Evolutionary conservation across 495 filamentous ascomycete species (phyloP).

Genomic region (Extremus antarcticus): DNA sequence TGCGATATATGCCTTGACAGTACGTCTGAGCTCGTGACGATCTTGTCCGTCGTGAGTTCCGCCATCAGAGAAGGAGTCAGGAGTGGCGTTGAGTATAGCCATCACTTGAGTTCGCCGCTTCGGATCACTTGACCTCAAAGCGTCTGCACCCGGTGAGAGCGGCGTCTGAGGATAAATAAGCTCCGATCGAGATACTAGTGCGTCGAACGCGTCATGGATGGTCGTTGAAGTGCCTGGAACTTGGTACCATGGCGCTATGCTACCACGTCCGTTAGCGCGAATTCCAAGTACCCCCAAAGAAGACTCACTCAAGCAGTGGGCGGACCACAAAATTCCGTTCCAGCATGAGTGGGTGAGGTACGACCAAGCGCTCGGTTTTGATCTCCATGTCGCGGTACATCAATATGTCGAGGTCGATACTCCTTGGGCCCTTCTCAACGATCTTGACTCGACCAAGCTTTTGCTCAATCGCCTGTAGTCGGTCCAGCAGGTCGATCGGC

Average conservation of each 20-base stretch:
- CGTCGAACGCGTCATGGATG: background rate
- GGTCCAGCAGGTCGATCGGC: conserved; percentile 64
- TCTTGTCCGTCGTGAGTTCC: conserved; percentile 45
- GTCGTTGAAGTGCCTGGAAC: background rate
- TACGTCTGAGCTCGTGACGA: conserved; percentile 34
- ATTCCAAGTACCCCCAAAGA: background rate
- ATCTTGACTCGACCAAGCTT: conserved; percentile 66
- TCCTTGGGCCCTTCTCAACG: conserved; percentile 86
- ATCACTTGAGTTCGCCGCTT: conserved; percentile 65
- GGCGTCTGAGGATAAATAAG: background rate
- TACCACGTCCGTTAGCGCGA: background rate
- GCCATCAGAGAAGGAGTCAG: conserved; percentile 95
- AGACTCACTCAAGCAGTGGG: conserved; percentile 70
- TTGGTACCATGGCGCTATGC: no score
- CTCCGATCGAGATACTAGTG: background rate
- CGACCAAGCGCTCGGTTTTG: conserved; percentile 56
- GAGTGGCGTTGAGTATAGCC: conserved; percentile 91
- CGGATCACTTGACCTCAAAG: background rate
- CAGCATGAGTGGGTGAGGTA: conserved; percentile 76
- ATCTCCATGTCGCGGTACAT: conserved; percentile 65
- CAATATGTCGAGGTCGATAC: conserved; percentile 89
- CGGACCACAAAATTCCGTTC: conserved; percentile 90
- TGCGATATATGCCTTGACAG: conserved; percentile 44
- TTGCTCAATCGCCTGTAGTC: conserved; percentile 74
- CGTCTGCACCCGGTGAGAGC: background rate